phyloP scores from a whole-genome alignment of 495 filamentous ascomycete genomes.

The Echria macrotheca region DNA sequence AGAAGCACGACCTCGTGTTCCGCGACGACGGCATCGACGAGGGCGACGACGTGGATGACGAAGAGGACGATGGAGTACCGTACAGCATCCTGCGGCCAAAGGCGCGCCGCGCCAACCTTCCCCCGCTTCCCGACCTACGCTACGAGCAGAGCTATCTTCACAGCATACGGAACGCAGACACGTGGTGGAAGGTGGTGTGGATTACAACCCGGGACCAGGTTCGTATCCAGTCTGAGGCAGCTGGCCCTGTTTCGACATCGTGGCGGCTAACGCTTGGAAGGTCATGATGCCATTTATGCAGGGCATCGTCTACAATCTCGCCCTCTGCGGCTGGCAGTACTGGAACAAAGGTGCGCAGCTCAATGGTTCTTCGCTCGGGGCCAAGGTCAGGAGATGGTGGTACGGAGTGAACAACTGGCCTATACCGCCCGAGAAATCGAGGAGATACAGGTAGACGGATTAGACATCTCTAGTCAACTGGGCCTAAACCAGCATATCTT shows the following conservation, averaged over 20 bases:
- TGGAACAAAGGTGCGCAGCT: conserved; percentile 72
- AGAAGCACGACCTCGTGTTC: conserved; percentile 25
- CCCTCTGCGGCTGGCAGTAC: conserved; percentile 72
- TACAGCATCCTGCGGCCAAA: conserved; percentile 50
- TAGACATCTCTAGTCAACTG: neutral
- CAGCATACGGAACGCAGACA: conserved; percentile 70
- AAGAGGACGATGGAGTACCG: conserved; percentile 52
- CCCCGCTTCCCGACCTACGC: conserved; percentile 84
- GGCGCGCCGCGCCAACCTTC: conserved; percentile 52
- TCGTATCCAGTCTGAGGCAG: conserved; percentile 2
- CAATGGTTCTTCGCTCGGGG: conserved; percentile 64
- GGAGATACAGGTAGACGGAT: neutral
- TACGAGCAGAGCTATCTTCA: conserved; percentile 97
- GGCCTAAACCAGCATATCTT: too few relatives aligned
- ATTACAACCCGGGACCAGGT: conserved; percentile 90
- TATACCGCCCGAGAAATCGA: conserved; percentile 36
- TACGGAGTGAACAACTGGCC: conserved; percentile 85
- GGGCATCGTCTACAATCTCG: conserved; percentile 77
- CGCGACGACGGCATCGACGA: conserved; percentile 24
- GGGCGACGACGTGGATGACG: conserved; percentile 35
- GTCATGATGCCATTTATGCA: conserved; percentile 77
- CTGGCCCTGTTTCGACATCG: too few relatives aligned
- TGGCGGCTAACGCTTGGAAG: conserved; percentile 39
- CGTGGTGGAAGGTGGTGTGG: conserved; percentile 68
- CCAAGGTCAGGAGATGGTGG: conserved; percentile 78